phyloP scores from a whole-genome alignment of 1,284 basidiomycete species.

The Boletus semigastroideus region DNA sequence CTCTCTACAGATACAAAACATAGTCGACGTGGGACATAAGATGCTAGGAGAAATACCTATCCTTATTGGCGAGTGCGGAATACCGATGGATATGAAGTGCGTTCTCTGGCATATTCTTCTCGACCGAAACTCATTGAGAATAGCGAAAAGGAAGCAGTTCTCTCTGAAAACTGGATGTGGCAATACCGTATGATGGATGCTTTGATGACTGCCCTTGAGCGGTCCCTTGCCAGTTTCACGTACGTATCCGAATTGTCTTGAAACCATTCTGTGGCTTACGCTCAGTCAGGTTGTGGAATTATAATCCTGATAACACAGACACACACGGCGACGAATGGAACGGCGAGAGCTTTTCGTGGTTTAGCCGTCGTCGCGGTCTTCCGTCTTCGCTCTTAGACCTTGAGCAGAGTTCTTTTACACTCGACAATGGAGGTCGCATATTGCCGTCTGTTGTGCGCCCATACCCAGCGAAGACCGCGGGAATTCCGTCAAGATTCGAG shows the following conservation, averaged over 20 bases:
- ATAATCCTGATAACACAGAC: constrained; percentile 88
- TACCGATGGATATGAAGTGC: constrained; percentile 94
- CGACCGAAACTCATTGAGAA: constrained; percentile 7
- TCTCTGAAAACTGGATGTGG: constrained; percentile 75
- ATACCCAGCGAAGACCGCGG: constrained; percentile 77
- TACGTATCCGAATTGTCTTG: constrained; percentile 40
- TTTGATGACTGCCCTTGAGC: constrained; percentile 76
- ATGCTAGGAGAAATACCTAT: constrained; percentile 78
- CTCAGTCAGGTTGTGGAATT: constrained; percentile 81
- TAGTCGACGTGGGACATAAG: constrained; percentile 66
- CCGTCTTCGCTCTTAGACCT: constrained; percentile 50
- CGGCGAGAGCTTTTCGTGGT: constrained; percentile 95
- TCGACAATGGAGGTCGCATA: constrained; percentile 83
- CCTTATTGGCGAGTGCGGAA: constrained; percentile 86
- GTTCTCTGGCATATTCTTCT: constrained; percentile 28
- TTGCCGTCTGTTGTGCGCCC: constrained; percentile 77
- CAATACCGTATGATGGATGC: constrained; percentile 89
- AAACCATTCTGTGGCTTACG: background rate
- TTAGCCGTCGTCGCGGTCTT: constrained; percentile 62
- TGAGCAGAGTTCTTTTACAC: constrained; percentile 55
- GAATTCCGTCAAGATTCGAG: constrained; percentile 62
- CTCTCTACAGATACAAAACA: constrained; percentile 75
- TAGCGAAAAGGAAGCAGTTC: constrained; percentile 72
- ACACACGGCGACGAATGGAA: constrained; percentile 89
- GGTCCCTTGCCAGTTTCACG: constrained; percentile 77